Evolutionary conservation across 1,139 yeast genomes (phyloP).

Genomic region (Taiozyma sp.): DNA sequence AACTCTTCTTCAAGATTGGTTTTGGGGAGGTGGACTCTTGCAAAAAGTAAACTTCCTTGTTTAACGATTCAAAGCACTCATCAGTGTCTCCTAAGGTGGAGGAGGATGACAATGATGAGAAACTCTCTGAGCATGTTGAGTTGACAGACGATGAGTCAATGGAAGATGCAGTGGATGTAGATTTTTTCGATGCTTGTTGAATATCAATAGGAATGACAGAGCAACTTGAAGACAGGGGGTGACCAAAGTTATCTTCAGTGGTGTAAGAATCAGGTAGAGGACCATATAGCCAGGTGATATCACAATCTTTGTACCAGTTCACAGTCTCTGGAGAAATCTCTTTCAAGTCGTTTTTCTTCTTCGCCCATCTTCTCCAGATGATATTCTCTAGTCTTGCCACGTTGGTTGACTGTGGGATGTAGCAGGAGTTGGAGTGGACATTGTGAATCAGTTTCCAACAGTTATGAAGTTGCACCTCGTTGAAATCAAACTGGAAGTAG

Average conservation of each 20-base stretch:
- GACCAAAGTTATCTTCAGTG: constrained; percentile 10
- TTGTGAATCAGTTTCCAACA: constrained; percentile 23
- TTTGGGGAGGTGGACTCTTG: constrained; percentile 5
- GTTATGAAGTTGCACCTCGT: constrained; percentile 21
- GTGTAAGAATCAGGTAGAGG: constrained; percentile 35
- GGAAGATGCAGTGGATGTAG: constrained; percentile 1
- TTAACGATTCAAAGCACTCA: constrained; percentile 1
- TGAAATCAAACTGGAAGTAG: constrained; percentile 24
- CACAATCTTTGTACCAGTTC: constrained; percentile 78
- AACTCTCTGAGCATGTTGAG: background rate
- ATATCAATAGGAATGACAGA: constrained; percentile 5
- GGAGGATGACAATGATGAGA: constrained; percentile 5
- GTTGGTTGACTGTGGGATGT: constrained; percentile 21
- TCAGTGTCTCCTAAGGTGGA: constrained; percentile 9
- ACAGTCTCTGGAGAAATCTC: constrained; percentile 69
- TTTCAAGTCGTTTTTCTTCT: constrained; percentile 52
- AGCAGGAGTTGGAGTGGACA: constrained; percentile 8
- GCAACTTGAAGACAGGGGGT: background rate
- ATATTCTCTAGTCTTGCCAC: constrained; percentile 67
- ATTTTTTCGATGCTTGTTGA: background rate
- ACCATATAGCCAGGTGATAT: constrained; percentile 77
- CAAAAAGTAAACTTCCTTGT: constrained; percentile 4
- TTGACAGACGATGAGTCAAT: constrained; percentile 1
- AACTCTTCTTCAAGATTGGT: constrained; percentile 17
- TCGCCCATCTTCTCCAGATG: constrained; percentile 83